phyloP scores from a whole-genome alignment of 2,329 filamentous ascomycete genomes.

The Sordariomycetes sp. region DNA sequence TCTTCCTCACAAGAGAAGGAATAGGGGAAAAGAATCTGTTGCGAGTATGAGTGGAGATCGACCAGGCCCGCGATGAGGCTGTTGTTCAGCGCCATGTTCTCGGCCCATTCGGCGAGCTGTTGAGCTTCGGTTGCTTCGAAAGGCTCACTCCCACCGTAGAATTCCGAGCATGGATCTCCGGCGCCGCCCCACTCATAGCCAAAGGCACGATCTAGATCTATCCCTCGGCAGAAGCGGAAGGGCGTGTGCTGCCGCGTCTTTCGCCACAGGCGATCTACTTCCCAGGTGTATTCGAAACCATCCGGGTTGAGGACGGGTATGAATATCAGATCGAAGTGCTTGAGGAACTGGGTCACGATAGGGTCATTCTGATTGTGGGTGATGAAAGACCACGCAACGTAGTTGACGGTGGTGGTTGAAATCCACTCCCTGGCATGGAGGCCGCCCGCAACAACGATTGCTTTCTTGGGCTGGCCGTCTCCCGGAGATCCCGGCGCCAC shows the following conservation, averaged over 20 bases:
- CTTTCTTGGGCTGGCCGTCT: slow-evolving; percentile 48
- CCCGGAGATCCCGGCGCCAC: slow-evolving; percentile 24
- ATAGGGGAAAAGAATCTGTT: slow-evolving; percentile 90
- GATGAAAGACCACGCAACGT: slow-evolving; percentile 80
- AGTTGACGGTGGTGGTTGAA: slow-evolving; percentile 81
- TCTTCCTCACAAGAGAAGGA: slow-evolving; percentile 68
- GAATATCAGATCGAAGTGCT: slow-evolving; percentile 80
- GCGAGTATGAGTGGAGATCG: slow-evolving; percentile 90
- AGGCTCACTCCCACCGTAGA: slow-evolving; percentile 71
- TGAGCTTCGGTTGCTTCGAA: slow-evolving; percentile 77
- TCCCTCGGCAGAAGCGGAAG: slow-evolving; percentile 71
- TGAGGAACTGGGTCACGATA: slow-evolving; percentile 65
- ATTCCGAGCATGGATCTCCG: slow-evolving; percentile 81
- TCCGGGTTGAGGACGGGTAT: slow-evolving; percentile 87
- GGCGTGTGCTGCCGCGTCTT: slow-evolving; percentile 83
- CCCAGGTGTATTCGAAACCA: slow-evolving; percentile 90
- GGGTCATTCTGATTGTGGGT: slow-evolving; percentile 66
- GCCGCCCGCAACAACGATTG: slow-evolving; percentile 72
- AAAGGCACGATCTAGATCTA: slow-evolving; percentile 84
- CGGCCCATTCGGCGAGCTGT: slow-evolving; percentile 70
- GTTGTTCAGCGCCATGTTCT: slow-evolving; percentile 64
- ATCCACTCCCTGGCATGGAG: slow-evolving; percentile 97
- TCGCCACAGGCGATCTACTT: slow-evolving; percentile 83
- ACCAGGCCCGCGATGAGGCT: slow-evolving; percentile 74
- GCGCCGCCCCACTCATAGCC: slow-evolving; percentile 61